Conservation (phyloP, 192 early-diverging fungal genomes). For the Radiomyces spectabilis region DNA sequence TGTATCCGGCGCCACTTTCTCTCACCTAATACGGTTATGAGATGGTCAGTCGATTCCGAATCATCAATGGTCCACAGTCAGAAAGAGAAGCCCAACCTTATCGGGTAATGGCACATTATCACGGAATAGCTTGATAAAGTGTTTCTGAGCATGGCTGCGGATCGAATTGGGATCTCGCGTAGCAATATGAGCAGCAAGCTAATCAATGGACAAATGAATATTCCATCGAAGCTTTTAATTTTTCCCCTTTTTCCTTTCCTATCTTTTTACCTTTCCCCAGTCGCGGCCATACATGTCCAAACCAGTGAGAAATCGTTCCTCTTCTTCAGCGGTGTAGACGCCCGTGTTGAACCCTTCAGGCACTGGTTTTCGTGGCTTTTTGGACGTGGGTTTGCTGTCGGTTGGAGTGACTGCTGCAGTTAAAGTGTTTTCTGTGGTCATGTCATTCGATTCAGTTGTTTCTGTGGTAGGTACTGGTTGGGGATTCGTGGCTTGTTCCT, state of each 20-base stretch:
- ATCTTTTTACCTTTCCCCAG: constrained; percentile 61
- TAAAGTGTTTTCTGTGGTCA: too few species aligned
- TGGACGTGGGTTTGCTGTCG: constrained; percentile 21
- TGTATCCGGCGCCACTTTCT: constrained; percentile 65
- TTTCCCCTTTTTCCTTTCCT: background rate
- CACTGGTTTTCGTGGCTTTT: constrained; percentile 37
- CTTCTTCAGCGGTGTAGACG: constrained; percentile 72
- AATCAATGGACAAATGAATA: background rate
- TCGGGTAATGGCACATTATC: constrained; percentile 75
- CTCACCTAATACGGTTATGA: constrained; percentile 13
- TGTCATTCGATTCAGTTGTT: background rate
- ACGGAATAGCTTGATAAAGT: constrained; percentile 85
- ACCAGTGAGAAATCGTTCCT: constrained; percentile 64
- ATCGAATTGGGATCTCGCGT: constrained; percentile 82
- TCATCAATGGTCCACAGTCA: background rate
- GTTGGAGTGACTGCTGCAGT: background rate
- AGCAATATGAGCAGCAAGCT: constrained; percentile 63
- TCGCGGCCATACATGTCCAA: constrained; percentile 76
- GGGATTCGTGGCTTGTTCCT: background rate
- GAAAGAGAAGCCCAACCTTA: constrained; percentile 45
- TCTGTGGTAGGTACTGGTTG: background rate
- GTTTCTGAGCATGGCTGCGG: constrained; percentile 85
- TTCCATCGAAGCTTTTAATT: background rate
- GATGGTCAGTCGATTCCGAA: constrained; percentile 8
- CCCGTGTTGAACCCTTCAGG: constrained; percentile 55